Evolutionary conservation across 169 alveolate genomes (phyloP), one percentile per base, ranked within the genome.

Genomic region (Babesia caballi): DNA sequence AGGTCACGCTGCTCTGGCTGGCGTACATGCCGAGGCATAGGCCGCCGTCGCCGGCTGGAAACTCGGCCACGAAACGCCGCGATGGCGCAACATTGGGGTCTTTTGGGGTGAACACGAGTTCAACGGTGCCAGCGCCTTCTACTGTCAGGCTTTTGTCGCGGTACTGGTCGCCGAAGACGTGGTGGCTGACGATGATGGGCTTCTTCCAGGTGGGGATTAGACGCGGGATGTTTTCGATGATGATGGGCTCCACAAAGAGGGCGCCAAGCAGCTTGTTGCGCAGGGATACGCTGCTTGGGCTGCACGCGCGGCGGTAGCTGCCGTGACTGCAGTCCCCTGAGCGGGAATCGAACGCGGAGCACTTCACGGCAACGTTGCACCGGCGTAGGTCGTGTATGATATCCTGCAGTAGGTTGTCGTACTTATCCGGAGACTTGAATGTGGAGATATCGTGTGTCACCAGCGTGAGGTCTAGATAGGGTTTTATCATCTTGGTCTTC

Each of bases 91-190:
- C 4, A 11, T 88, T 74, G 40, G 88, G 81, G 49, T 91, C 94
- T 21, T 75, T 83, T 4, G 97, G 97, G 6, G 92, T 89, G 88
- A 89, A 94, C 0, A 67, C 83, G 40, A 95, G 56, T 58, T 91
- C 94, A 36, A 95, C 75, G 47, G 83, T 93, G 35, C 99, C 98
- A 5, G 95, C 94, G 41, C 88, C 85, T 35, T 85, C 66, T 23
- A 94, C 91, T 58, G 74, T 88, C 40, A 86, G 51, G 50, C 94
- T 96, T 41, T 89, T 76, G 7, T 96, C 96, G 78, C 88, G 93
- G 91, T 96, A 96, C 91, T 96, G 96, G 84, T 96, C 99, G 28
- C 97, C 99, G 82, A 89, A 93, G 21, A 96, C 97, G 75, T 96
- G 99, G 51, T 98, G 91, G 51, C 98, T 98, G 46, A 96, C 94